phyloP scores from a whole-genome alignment of 805 yeast species.

The Lipomyces sp. region DNA sequence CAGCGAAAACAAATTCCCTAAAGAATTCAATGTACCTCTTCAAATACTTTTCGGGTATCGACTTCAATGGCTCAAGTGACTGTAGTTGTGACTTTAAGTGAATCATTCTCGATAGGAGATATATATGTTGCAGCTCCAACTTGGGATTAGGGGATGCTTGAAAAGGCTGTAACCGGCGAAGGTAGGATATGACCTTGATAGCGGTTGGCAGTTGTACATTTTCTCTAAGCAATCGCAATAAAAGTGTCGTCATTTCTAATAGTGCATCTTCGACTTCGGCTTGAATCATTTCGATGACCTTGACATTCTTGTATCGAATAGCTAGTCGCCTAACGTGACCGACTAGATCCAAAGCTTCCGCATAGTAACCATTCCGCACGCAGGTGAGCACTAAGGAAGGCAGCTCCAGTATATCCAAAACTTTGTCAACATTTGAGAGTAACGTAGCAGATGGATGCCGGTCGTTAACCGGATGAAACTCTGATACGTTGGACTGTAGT shows the following conservation, averaged over 20 bases:
- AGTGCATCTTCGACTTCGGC: conserved; percentile 56
- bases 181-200: conserved; percentile 75
- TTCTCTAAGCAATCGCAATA: conserved; percentile 71
- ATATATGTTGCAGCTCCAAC: conserved; percentile 57
- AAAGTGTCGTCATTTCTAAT: conserved; percentile 68
- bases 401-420: conserved; percentile 78
- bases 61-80: conserved; percentile 60
- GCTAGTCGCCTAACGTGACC: conserved; percentile 70
- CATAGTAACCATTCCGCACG: conserved; percentile 81
- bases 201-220: conserved; percentile 78
- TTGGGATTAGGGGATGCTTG: conserved; percentile 41
- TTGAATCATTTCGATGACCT: conserved; percentile 58
- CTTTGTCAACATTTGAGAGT: conserved; percentile 66
- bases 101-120: conserved; percentile 67
- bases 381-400: conserved; percentile 86
- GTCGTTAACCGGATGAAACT: conserved; percentile 32
- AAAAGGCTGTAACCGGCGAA: conserved; percentile 59
- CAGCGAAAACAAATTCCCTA: conserved; percentile 79
- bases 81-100: conserved; percentile 68
- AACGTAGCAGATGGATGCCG: conserved; percentile 47
- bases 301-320: conserved; percentile 68
- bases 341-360: conserved; percentile 85
- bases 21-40: conserved; percentile 82
- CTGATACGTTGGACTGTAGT: conserved; percentile 20
- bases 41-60: conserved; percentile 63